Percentiles rank a stretch among this genome's conserved stretches.
These are phyloP conservation scores for Eucalyptus albens DNA, from an alignment of 345 rosid genomes.

Conservation along the genomic window DNA sequence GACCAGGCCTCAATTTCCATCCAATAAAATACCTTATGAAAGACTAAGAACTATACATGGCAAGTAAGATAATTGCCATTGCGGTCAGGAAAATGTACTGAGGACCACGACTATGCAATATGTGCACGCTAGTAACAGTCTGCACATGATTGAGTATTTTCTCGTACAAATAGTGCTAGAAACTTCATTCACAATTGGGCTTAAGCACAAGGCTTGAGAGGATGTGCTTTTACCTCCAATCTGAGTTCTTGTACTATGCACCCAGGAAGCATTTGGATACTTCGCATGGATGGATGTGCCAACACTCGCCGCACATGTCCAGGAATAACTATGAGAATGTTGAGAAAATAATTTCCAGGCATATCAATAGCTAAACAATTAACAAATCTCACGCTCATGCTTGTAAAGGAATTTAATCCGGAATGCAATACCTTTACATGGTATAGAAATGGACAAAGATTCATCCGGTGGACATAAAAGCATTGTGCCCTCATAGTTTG, in stretches of 20 bases:
- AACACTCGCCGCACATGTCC: constrained; percentile 18
- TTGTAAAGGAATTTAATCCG: background rate
- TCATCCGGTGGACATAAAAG: constrained; percentile 17
- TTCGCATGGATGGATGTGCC: constrained; percentile 2
- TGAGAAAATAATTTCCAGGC: background rate
- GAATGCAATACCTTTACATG: constrained; percentile 35
- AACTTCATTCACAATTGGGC: background rate
- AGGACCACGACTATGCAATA: background rate
- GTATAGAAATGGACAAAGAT: constrained; percentile 12
- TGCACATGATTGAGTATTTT: background rate
- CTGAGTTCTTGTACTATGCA: constrained; percentile 19
- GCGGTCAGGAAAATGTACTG: background rate
- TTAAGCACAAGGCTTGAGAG: background rate
- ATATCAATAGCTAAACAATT: background rate
- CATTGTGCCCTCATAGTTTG: constrained; percentile 28
- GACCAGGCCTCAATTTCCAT: background rate
- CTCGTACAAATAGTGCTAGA: background rate
- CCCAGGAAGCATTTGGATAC: constrained; percentile 29
- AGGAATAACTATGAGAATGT: constrained; percentile 32
- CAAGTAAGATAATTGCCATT: background rate
- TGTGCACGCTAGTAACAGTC: background rate
- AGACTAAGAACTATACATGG: background rate
- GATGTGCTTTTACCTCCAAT: constrained; percentile 34
- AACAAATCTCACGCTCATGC: background rate
- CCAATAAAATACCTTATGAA: background rate